Conservation (phyloP, 164 flowering plant species). For the Magnolia changhungtana region DNA sequence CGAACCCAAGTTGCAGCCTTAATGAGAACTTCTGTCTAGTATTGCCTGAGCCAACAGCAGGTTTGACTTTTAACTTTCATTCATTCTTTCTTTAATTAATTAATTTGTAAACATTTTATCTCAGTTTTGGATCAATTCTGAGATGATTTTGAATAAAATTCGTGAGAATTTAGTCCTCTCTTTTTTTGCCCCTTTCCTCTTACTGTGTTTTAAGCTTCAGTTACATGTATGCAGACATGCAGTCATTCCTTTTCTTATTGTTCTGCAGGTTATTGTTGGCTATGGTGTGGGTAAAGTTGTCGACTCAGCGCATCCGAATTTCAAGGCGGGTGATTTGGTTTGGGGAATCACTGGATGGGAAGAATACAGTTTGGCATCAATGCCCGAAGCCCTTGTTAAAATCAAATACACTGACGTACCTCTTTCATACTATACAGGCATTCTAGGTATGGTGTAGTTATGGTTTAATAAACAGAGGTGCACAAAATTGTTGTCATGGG, state of each 20-base stretch:
- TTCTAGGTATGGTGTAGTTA: conserved; percentile 21
- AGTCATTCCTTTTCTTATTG: background rate
- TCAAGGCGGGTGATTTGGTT: conserved; percentile 47
- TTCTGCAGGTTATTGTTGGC: conserved; percentile 16
- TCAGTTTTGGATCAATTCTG: background rate
- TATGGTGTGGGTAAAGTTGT: conserved; percentile 37
- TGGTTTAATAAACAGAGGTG: background rate
- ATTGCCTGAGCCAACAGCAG: background rate
- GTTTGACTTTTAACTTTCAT: background rate
- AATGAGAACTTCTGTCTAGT: background rate
- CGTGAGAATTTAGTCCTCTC: too few species aligned
- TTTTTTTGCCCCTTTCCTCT: background rate
- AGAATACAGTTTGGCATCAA: conserved; percentile 32
- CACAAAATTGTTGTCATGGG: background rate
- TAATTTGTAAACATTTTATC: background rate
- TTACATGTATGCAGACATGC: background rate
- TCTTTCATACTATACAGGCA: conserved; percentile 41
- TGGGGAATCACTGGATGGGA: conserved; percentile 62
- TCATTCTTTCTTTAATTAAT: background rate
- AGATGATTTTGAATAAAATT: too few species aligned
- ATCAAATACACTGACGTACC: conserved; percentile 47
- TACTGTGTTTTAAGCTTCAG: background rate
- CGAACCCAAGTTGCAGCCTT: background rate
- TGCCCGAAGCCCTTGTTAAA: conserved; percentile 19
- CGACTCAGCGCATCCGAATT: conserved; percentile 39